Evolutionary conservation across 2,329 filamentous ascomycete species (phyloP).

Genomic region (Ophiostoma piceae): DNA sequence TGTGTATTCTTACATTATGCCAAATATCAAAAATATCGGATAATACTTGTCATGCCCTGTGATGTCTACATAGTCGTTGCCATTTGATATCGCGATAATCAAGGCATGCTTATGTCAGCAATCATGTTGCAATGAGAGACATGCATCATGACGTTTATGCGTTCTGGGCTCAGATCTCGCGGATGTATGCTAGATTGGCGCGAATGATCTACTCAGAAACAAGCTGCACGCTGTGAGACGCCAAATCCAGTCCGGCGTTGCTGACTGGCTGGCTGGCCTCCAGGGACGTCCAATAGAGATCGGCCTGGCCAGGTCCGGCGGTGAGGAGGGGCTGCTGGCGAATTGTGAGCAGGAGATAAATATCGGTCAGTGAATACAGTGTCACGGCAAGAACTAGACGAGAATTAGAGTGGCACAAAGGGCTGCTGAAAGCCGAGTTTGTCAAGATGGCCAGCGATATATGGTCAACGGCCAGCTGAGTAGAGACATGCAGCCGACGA

Average conservation of each 20-base stretch:
- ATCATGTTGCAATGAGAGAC: too few relatives aligned
- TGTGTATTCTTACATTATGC: neutral
- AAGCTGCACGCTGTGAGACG: neutral
- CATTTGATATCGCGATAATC: too few relatives aligned
- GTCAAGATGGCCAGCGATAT: neutral
- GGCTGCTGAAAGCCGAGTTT: neutral
- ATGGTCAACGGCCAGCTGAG: neutral
- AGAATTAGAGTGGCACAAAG: neutral
- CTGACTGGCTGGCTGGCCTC: neutral
- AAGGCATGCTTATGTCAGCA: too few relatives aligned
- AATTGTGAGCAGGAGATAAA: neutral
- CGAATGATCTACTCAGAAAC: neutral
- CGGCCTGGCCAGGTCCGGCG: neutral
- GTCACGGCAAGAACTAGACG: neutral
- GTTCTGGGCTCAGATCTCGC: too few relatives aligned
- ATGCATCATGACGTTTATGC: too few relatives aligned
- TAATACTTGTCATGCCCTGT: neutral
- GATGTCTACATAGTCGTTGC: too few relatives aligned
- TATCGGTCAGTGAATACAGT: neutral
- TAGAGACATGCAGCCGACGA: neutral
- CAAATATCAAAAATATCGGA: neutral
- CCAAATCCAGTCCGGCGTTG: neutral
- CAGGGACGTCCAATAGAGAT: neutral
- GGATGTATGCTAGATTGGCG: neutral
- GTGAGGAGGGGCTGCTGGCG: neutral